Conservation (phyloP, 176 grass and related monocot species). For the Lolium multiflorum region DNA sequence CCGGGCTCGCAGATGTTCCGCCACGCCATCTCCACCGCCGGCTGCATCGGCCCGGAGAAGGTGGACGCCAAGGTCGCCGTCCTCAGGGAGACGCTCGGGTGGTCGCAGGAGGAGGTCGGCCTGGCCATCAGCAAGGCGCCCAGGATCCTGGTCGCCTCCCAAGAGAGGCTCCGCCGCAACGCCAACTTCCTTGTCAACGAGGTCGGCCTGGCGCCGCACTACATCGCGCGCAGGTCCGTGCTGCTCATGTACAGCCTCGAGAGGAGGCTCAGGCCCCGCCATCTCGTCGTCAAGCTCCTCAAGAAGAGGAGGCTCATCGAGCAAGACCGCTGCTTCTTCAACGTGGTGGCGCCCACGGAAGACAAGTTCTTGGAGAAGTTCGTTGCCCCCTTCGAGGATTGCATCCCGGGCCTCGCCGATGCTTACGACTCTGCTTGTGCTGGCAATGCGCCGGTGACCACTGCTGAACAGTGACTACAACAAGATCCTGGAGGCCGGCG, state of each 20-base stretch:
- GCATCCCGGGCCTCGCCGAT: conserved; percentile 58
- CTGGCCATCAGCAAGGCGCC: conserved; percentile 71
- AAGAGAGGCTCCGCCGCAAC: conserved; percentile 51
- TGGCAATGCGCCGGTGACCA: conserved; percentile 6
- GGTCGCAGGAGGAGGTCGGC: conserved; percentile 66
- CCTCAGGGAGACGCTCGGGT: conserved; percentile 59
- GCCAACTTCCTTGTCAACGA: conserved; percentile 69
- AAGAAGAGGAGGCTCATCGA: conserved; percentile 53
- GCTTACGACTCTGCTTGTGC: conserved; percentile 53
- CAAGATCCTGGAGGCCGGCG: not conserved
- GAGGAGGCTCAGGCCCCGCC: conserved; percentile 65
- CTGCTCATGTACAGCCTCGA: conserved; percentile 79
- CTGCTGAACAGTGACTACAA: conserved; percentile 8
- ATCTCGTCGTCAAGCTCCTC: conserved; percentile 66
- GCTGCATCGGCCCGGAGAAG: conserved; percentile 62
- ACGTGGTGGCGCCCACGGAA: conserved; percentile 48
- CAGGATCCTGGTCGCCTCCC: conserved; percentile 52
- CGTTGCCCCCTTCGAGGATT: conserved; percentile 54
- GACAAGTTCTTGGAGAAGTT: conserved; percentile 77
- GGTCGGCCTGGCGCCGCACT: conserved; percentile 53
- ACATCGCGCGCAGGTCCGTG: conserved; percentile 49
- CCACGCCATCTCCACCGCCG: conserved; percentile 57
- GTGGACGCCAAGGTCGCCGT: conserved; percentile 59
- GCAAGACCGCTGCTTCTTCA: conserved; percentile 59
- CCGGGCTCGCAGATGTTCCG: conserved; percentile 65